Base-by-base conservation (phyloP, 495 filamentous ascomycete species). In the Tricharina praecox region DNA sequence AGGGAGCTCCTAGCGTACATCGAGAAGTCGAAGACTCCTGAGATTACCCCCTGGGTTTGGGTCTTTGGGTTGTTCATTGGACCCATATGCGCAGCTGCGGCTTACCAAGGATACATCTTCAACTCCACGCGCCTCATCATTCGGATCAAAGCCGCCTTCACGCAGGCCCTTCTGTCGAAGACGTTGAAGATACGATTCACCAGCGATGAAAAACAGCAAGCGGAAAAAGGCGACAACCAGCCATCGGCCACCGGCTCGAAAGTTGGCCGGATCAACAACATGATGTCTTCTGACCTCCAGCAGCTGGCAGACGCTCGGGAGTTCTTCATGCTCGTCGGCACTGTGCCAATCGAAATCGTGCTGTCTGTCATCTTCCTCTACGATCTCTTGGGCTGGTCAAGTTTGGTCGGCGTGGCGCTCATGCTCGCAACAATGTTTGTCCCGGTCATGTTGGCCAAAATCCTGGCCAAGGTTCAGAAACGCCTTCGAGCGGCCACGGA, bases 121-220 rank as follows among this genome's bases (percentile, higher is more conserved):
- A 54, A 59, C 36, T 43, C 46, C 10, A 59, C 56, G 26, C 50
- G 56, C 25, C 44, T 59, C n/a, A 40, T 59, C 19, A 36, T 59
- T 4, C 48, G 56, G 26, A 55, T 50, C 18, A 59, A 59, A 18
- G 56, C 56, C 20, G 56, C 56, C 19, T 53, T 59, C 28, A 59
- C 56, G 15, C 56, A 59, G 25, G 47, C 45, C 3, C 35, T 59
- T n/a, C 51, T 59, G 5, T 18, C 48, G 9, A 59, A 59, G 25
- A 59, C 56, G n/a, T 39, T 59, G n/a, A 59, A 55, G 26, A 59
- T 59, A 9, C 43, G 56, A 25, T 59, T 59, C 32, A 47, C 43
- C 23, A 41, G 44, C 18, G 56, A 59, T 34, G 5, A 52, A 51
- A 13, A 49, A 55, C 10, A 48, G 49, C 33, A 20, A 24, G 23